A percentile compares a stretch with the other conserved stretches of the same genome.
These are phyloP conservation scores for Coffea humblotiana DNA, from an alignment of 305 asterid species.

Conservation along the genomic window DNA sequence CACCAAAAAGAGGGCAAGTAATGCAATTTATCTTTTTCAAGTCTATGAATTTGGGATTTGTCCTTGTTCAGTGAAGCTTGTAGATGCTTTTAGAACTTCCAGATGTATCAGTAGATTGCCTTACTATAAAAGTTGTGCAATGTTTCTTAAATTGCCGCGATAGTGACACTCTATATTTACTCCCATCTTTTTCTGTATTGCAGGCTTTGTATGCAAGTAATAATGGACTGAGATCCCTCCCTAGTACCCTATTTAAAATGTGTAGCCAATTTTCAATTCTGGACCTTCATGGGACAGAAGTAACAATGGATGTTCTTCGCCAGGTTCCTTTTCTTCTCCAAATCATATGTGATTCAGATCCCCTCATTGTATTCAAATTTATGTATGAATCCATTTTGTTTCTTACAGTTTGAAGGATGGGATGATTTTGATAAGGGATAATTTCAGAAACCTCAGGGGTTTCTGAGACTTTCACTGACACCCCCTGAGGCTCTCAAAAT, in stretches of 20 bases:
- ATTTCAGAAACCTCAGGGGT: no score
- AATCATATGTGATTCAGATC: background rate
- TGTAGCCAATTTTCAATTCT: constrained; percentile 72
- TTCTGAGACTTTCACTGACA: no score
- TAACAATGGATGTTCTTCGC: constrained; percentile 78
- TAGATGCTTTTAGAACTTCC: background rate
- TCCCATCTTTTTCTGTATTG: constrained; percentile 15
- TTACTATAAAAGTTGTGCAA: no score
- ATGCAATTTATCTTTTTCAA: background rate
- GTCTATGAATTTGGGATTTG: background rate
- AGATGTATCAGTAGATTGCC: background rate
- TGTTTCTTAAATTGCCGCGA: background rate
- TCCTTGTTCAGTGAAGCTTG: background rate
- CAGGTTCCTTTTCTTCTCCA: constrained; percentile 37
- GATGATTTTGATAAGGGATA: constrained; percentile 76
- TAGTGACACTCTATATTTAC: no score
- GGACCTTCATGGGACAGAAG: constrained; percentile 86
- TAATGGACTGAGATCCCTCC: constrained; percentile 78
- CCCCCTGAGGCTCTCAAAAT: no score
- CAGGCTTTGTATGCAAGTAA: constrained; percentile 72
- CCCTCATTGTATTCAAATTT: background rate
- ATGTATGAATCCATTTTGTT: constrained; percentile 1
- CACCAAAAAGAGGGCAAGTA: background rate
- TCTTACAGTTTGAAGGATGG: constrained; percentile 83
- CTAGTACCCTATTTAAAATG: constrained; percentile 49